Evolutionary conservation across 2,329 filamentous ascomycete species (phyloP).

Genomic region (Hypomyces perniciosus): DNA sequence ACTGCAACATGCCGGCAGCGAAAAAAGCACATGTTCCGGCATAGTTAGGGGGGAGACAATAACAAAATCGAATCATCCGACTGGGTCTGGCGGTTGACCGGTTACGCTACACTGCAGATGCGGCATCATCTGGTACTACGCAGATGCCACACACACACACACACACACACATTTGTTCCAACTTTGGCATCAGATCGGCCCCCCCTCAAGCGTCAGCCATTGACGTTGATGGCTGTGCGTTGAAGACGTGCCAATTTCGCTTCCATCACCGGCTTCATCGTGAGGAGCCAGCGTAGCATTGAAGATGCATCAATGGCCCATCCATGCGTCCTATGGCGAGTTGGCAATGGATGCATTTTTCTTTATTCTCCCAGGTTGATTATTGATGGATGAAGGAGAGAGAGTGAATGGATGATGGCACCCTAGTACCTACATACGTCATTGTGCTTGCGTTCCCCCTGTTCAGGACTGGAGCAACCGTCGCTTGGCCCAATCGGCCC

Average conservation of each 20-base stretch:
- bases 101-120: no score
- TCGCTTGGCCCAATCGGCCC: neutral
- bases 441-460: slow-evolving; percentile 3
- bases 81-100: no score
- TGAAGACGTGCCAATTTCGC: neutral
- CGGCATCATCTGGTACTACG: no score
- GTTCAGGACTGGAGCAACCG: neutral
- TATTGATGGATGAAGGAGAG: neutral
- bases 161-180: no score
- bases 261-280: neutral
- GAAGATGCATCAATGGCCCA: neutral
- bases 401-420: neutral
- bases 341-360: neutral
- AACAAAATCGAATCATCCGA: no score
- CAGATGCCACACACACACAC: neutral
- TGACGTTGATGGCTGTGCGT: slow-evolving; percentile 7
- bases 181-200: no score
- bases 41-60: no score
- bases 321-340: neutral
- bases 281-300: neutral
- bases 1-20: no score
- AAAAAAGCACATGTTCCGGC: no score
- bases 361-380: neutral
- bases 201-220: neutral
- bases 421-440: slow-evolving; percentile 10